Conservation (phyloP, 305 asterid genomes). For the Fraxinus baroniana region DNA sequence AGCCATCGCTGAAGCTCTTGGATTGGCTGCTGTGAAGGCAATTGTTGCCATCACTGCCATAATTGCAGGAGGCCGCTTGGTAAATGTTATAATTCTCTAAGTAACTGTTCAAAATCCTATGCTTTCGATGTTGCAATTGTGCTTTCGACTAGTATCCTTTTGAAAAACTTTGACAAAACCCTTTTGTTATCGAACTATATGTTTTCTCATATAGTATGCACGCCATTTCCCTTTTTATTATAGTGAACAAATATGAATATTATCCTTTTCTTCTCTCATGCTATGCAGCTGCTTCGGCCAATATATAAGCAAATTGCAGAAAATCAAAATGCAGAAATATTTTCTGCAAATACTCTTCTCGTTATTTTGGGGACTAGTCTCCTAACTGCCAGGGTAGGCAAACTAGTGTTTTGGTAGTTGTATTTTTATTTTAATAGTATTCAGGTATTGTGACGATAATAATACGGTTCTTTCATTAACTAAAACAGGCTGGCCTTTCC, state of each 20-base stretch:
- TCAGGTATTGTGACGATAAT: conserved; percentile 15
- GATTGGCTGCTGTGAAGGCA: conserved; percentile 98
- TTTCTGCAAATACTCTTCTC: conserved; percentile 93
- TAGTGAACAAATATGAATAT: conserved; percentile 8
- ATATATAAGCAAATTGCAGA: conserved; percentile 96
- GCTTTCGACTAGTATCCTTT: conserved; percentile 17
- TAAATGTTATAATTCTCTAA: conserved; percentile 27
- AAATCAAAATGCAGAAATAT: conserved; percentile 97
- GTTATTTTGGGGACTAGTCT: conserved; percentile 97
- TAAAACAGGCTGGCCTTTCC: conserved; percentile 95
- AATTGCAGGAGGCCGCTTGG: conserved; percentile 98
- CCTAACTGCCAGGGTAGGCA: conserved; percentile 90
- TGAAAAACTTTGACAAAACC: background rate
- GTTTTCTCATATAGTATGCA: conserved; percentile 17
- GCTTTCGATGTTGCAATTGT: conserved; percentile 21
- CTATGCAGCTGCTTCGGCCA: conserved; percentile 93
- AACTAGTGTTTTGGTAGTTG: conserved; percentile 22
- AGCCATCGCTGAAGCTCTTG: conserved; percentile 99
- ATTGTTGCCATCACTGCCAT: conserved; percentile 94
- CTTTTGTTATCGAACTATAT: conserved; percentile 2
- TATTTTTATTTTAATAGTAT: conserved; percentile 18
- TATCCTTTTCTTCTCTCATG: conserved; percentile 30
- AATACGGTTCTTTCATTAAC: conserved; percentile 11
- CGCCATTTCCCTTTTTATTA: conserved; percentile 10
- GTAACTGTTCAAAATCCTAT: conserved; percentile 16